A percentile compares a stretch with the other conserved stretches of the same genome.
Conservation (phyloP, 139 green algal genomes). For the Nannochloris sp. region DNA sequence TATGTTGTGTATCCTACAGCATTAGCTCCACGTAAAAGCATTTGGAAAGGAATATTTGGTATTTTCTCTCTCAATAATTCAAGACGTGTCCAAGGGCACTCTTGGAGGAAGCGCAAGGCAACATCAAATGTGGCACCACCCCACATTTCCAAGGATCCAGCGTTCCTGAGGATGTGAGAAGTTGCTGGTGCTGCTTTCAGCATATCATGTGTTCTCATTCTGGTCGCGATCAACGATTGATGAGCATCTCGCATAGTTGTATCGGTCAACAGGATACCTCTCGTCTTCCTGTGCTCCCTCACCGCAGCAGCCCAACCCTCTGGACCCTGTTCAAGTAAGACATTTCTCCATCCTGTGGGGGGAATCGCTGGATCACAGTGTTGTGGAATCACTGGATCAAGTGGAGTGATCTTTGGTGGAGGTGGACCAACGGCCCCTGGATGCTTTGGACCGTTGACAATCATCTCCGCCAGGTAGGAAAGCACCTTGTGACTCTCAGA, state of each 20-base stretch:
- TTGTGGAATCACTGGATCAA: slow-evolving; percentile 29
- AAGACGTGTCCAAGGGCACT: slow-evolving; percentile 85
- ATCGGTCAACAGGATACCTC: slow-evolving; percentile 84
- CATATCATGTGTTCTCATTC: slow-evolving; percentile 77
- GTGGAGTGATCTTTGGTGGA: slow-evolving; percentile 35
- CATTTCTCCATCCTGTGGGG: slow-evolving; percentile 62
- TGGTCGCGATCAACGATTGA: slow-evolving; percentile 70
- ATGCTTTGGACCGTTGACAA: slow-evolving; percentile 80
- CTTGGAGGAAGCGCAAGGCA: slow-evolving; percentile 79
- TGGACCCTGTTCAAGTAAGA: slow-evolving; percentile 61
- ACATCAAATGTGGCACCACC: slow-evolving; percentile 93
- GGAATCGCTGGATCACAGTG: slow-evolving; percentile 13
- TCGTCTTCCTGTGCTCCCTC: slow-evolving; percentile 48
- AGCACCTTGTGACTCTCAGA: slow-evolving; percentile 44
- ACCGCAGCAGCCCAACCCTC: slow-evolving; percentile 77
- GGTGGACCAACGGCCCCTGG: slow-evolving; percentile 61
- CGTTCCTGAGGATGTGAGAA: slow-evolving; percentile 48
- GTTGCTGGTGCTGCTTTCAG: slow-evolving; percentile 64
- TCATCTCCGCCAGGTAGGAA: slow-evolving; percentile 70
- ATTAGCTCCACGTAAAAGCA: slow-evolving; percentile 86
- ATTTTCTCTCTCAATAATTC: slow-evolving; percentile 72
- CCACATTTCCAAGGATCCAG: slow-evolving; percentile 83
- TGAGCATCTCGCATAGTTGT: slow-evolving; percentile 89
- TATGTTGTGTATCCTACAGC: slow-evolving; percentile 88
- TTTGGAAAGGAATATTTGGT: slow-evolving; percentile 93